Evolutionary conservation across 768 basidiomycete genomes (phyloP).

Genomic region (Lactarius hatsudake): DNA sequence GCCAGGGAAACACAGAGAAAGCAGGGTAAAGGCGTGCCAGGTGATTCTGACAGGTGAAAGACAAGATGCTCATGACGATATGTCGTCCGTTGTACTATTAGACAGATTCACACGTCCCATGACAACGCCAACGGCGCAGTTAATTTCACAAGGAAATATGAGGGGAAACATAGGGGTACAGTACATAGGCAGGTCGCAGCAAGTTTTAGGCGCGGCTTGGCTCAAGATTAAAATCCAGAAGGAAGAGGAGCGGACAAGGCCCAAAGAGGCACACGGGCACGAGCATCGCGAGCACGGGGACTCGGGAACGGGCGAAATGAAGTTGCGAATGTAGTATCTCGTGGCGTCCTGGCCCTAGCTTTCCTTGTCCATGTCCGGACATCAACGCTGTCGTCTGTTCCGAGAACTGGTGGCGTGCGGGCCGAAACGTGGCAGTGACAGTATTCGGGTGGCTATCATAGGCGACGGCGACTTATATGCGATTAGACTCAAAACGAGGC

Average conservation of each 20-base stretch:
- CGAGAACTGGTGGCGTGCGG: background rate
- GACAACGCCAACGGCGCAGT: background rate
- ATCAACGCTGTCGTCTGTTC: background rate
- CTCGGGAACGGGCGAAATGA: background rate
- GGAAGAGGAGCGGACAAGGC: background rate
- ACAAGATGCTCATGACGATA: background rate
- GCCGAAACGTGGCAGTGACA: background rate
- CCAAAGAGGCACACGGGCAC: background rate
- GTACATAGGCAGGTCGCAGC: background rate
- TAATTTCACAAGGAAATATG: background rate
- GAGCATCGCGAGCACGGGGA: background rate
- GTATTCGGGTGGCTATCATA: background rate
- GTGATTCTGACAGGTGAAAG: background rate
- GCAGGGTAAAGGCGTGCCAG: background rate
- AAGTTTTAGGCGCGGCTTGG: background rate
- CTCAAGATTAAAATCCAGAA: slow-evolving; percentile 18
- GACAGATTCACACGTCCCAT: background rate
- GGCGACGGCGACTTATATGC: background rate
- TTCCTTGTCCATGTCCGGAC: background rate
- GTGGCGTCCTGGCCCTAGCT: background rate
- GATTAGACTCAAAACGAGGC: background rate
- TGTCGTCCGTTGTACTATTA: background rate
- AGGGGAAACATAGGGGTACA: background rate
- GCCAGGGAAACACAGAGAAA: background rate
- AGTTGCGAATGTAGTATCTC: background rate